These are phyloP conservation scores for Citrus sinensis DNA, from an alignment of 345 rosid species.

Conservation along the genomic window DNA sequence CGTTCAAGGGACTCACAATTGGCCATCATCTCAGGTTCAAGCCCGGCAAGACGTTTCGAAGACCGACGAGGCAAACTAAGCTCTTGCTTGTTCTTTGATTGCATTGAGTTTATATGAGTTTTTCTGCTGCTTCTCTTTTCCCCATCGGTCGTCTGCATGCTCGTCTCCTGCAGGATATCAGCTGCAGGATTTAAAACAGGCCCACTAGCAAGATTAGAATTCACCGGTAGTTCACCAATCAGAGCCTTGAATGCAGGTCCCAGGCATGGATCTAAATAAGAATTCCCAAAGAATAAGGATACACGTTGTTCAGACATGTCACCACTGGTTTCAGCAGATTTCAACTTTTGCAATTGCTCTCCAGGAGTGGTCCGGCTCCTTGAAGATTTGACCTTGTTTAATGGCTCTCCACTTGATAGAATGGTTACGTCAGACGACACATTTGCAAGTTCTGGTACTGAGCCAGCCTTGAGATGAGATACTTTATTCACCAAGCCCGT, in stretches of 20 bases:
- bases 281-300: conserved; percentile 20
- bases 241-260: conserved; percentile 33
- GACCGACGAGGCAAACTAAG: conserved; percentile 17
- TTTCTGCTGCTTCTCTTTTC: conserved; percentile 6
- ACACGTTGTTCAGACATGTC: conserved; percentile 17
- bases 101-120: conserved; percentile 15
- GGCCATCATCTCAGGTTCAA: conserved; percentile 20
- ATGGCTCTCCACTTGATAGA: conserved; percentile 1
- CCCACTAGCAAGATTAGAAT: not conserved
- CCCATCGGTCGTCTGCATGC: not conserved
- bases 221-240: conserved; percentile 21
- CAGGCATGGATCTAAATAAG: conserved; percentile 30
- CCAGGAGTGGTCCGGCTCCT: conserved; percentile 10
- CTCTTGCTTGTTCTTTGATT: conserved; percentile 22
- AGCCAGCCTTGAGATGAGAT: conserved; percentile 17
- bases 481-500: conserved; percentile 10
- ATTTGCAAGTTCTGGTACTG: not conserved
- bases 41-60: conserved; percentile 23
- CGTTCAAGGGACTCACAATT: not conserved
- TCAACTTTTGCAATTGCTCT: conserved; percentile 4
- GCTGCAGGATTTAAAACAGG: conserved; percentile 16
- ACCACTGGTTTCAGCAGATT: conserved; percentile 10
- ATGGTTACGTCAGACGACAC: not conserved
- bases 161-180: conserved; percentile 21
- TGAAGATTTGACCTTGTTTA: conserved; percentile 17